Base-by-base conservation (phyloP, 805 yeast genomes). In the Hanseniaspora taiwanica region DNA sequence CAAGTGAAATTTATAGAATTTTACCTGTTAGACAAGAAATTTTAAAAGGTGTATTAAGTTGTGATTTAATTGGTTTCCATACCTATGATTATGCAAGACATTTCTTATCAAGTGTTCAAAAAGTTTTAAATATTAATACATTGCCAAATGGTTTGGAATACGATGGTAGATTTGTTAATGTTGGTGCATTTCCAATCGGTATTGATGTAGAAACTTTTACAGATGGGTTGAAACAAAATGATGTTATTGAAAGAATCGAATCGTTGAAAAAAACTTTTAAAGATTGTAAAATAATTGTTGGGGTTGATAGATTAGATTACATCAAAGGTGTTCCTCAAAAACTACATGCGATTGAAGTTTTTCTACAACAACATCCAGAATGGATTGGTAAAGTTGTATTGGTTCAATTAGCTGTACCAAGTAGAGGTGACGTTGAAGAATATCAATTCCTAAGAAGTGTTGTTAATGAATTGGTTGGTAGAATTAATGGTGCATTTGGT, bases 171-270 rank as follows among this genome's bases (percentile, higher is more conserved):
- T 74, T 75, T 44, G 89, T 91, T 36, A 74, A 76, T 21, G 85
- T 91, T 27, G 96, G 96, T 19, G 96, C 97, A 0, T 89, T 87
- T 71, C 98, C 99, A n/a, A 91, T 91, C 49, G 99, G 99, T 43
- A 91, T 91, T 44, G 98, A 91, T 55, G 94, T 86, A 18, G 94
- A 85, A 43, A 84, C 83, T 49, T 91, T 91, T 58, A 64, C 80
- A 13, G 81, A 77, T 18, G 97, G 95, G 0, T 60, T 91, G 48
- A 66, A 76, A 47, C 69, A 72, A 44, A 71, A 66, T 1, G 52
- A 64, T 4, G 96, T 87, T 4, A 68, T 72, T 35, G 58, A 72
- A 21, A 71, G 98, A 50, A 76, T 89, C 43, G 51, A 61, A 25
- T 74, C 72, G 42, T 65, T 91, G 44, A 73, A 67, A 39, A 69